Conservation (phyloP, 139 green algal genomes). For the Trebouxia sp. region DNA sequence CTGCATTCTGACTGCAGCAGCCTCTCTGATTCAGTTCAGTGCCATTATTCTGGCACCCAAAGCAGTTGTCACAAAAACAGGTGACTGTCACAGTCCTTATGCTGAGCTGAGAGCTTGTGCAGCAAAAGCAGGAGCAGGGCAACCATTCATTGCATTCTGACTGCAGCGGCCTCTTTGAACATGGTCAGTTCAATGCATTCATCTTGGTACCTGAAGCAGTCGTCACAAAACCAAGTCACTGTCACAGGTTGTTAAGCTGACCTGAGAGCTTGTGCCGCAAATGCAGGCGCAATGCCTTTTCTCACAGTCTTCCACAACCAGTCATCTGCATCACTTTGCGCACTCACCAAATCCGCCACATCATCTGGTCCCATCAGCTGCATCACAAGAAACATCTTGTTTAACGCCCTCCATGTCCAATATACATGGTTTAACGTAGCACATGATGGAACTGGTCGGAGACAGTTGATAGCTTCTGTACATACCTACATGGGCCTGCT, state of each 20-base stretch:
- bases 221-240: neutral
- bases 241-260: neutral
- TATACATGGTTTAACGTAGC: neutral
- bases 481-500: too few species aligned
- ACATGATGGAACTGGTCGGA: neutral
- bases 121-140: too few species aligned
- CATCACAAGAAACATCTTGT: neutral
- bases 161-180: too few species aligned
- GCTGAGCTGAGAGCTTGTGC: too few species aligned
- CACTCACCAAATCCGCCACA: neutral
- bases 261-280: neutral
- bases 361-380: neutral
- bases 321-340: neutral
- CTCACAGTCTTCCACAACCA: conserved; percentile 1
- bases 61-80: too few species aligned
- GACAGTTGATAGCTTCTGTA: neutral
- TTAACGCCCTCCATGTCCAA: neutral
- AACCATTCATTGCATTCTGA: too few species aligned
- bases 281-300: neutral
- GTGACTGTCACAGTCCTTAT: too few species aligned
- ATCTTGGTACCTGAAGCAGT: neutral
- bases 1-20: too few species aligned
- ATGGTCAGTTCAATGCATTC: neutral
- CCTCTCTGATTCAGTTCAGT: too few species aligned
- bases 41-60: too few species aligned